Conservation (phyloP, 768 basidiomycete species). For the Xerocomus potaroensis region DNA sequence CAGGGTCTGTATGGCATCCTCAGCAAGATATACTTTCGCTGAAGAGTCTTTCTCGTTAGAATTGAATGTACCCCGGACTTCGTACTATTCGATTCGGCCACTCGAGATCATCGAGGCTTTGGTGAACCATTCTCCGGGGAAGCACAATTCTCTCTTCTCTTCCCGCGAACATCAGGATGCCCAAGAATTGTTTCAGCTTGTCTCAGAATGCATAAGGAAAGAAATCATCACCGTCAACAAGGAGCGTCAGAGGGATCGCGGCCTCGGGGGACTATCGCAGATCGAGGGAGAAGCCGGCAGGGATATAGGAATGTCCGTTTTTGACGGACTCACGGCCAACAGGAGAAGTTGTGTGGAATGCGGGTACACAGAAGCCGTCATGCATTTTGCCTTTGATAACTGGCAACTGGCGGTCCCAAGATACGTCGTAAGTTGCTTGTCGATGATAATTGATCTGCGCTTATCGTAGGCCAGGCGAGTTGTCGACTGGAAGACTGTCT, state of each 20-base stretch:
- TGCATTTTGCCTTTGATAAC: slow-evolving; percentile 86
- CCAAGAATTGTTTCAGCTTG: slow-evolving; percentile 93
- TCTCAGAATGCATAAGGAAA: slow-evolving; percentile 85
- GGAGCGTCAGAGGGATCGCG: slow-evolving; percentile 67
- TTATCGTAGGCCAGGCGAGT: slow-evolving; percentile 40
- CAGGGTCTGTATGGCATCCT: slow-evolving; percentile 43
- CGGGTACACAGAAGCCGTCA: slow-evolving; percentile 91
- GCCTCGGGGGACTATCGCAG: slow-evolving; percentile 55
- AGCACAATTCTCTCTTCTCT: slow-evolving; percentile 64
- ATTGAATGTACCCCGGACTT: slow-evolving; percentile 58
- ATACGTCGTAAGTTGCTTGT: slow-evolving; percentile 45
- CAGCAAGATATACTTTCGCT: slow-evolving; percentile 1
- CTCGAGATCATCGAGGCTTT: slow-evolving; percentile 68
- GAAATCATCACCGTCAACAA: slow-evolving; percentile 72
- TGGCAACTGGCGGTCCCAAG: slow-evolving; percentile 76
- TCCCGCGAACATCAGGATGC: slow-evolving; percentile 97
- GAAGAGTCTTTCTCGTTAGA: slow-evolving; percentile 35
- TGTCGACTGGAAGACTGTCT: slow-evolving; percentile 81
- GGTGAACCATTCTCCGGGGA: slow-evolving; percentile 48
- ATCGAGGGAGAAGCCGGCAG: slow-evolving; percentile 18
- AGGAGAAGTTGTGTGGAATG: slow-evolving; percentile 83
- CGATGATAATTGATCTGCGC: slow-evolving; percentile 1
- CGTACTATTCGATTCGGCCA: slow-evolving; percentile 65
- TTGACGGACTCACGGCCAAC: slow-evolving; percentile 89
- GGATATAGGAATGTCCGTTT: slow-evolving; percentile 63